Evolutionary conservation across 495 filamentous ascomycete genomes (phyloP), one percentile per base, ranked within the genome.

Genomic region (Astrocystis sublimbata): DNA sequence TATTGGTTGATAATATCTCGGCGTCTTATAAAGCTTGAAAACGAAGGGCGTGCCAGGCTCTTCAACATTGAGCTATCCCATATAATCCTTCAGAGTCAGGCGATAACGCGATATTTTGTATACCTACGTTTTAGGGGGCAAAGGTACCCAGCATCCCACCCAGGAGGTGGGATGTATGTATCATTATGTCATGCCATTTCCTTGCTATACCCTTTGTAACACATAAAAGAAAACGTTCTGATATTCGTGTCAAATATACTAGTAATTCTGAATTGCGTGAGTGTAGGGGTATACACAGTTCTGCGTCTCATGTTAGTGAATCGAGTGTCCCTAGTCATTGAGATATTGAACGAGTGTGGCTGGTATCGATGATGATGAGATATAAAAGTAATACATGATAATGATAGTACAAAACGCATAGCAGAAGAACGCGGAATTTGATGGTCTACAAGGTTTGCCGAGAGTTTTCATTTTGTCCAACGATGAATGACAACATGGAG

Each of bases 151-250:
- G n/a, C n/a, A n/a, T n/a, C n/a, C n/a, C n/a, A n/a, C n/a, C n/a
- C n/a, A n/a, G 30, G 24, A 31, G 24, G 30, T 8, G 30, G 17
- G 49, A 35, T 35, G 49, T 8, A 9, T 61, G 58, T 61, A 61
- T 35, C 28, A 53, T 8, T 61, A 61, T 24, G 19, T 10, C 26
- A 36, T 23, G 19, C n/a, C 26, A 36, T 23, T 52, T 61, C 15
- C 19, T 38, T 52, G 19, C 17, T 43, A 42, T n/a, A 31, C 35
- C 19, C 4, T 23, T 23, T 46, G 41, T 45, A 41, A 19, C 4
- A 42, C 5, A 42, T 6, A 3, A 15, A 26, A n/a, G 17, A 12
- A 17, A 49, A 42, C 6, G 35, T 4, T 28, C 42, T 35, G 26
- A 51, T 33, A 38, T 36, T n/a, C 30, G 43, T 13, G 8, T 35